These are phyloP conservation scores for Kazachstania sp. DNA, from an alignment of 1,139 yeast genomes.

Conservation along the genomic window DNA sequence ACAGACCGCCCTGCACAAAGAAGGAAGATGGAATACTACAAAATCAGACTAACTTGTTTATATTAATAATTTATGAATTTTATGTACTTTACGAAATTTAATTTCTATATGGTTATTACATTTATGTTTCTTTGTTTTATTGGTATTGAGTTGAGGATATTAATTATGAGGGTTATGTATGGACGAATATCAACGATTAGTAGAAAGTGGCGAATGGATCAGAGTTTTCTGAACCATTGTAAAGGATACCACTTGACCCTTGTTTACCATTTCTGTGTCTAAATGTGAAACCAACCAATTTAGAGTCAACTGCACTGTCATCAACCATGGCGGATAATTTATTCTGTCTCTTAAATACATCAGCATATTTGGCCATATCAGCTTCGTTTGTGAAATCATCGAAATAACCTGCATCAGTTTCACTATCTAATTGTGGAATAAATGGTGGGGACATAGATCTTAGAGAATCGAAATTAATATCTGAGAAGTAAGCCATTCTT, in stretches of 20 bases:
- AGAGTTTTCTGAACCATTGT: constrained; percentile 32
- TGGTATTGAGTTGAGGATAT: background rate
- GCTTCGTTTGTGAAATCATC: constrained; percentile 96
- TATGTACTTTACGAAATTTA: background rate
- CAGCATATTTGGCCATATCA: constrained; percentile 96
- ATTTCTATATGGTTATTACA: background rate
- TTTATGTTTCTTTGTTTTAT: background rate
- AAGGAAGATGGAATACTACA: too few species aligned
- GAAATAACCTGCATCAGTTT: constrained; percentile 97
- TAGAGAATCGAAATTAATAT: constrained; percentile 67
- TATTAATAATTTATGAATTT: background rate
- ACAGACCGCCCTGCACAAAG: too few species aligned
- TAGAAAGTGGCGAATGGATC: constrained; percentile 38
- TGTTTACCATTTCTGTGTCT: constrained; percentile 64
- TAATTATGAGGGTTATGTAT: background rate
- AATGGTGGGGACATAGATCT: constrained; percentile 80
- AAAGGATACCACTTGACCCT: constrained; percentile 34
- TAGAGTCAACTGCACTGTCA: constrained; percentile 53
- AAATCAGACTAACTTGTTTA: background rate
- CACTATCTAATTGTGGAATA: constrained; percentile 92
- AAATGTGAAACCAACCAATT: constrained; percentile 93
- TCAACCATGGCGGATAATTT: constrained; percentile 78
- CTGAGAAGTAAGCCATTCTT: constrained; percentile 72
- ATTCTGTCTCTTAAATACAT: constrained; percentile 83
- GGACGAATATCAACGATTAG: constrained; percentile 9